Evolutionary conservation across 2,329 filamentous ascomycete genomes (phyloP).

Genomic region (Trichophyton verrucosum): DNA sequence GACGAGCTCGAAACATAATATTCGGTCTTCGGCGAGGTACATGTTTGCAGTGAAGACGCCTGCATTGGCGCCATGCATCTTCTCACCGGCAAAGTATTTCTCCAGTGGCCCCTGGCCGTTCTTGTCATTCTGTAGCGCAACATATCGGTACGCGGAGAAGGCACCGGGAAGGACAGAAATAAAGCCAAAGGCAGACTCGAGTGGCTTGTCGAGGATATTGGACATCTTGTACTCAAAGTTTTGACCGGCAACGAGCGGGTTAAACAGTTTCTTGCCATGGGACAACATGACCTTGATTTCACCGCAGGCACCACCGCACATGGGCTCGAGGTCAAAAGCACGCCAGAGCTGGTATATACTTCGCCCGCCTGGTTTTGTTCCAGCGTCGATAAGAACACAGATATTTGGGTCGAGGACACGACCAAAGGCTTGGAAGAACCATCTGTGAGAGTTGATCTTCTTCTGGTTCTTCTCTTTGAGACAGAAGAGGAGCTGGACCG

Average conservation of each 20-base stretch:
- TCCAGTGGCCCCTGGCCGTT: conserved; percentile 83
- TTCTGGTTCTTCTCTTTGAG: conserved; percentile 99
- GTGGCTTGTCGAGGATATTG: conserved; percentile 94
- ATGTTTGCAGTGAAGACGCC: conserved; percentile 93
- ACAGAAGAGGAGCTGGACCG: conserved; percentile 94
- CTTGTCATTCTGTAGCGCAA: conserved; percentile 93
- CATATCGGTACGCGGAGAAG: conserved; percentile 93
- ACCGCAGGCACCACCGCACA: conserved; percentile 93
- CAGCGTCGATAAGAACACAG: conserved; percentile 88
- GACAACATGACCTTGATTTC: conserved; percentile 98
- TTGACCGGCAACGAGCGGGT: conserved; percentile 87
- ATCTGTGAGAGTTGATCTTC: conserved; percentile 98
- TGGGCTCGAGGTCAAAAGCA: conserved; percentile 92
- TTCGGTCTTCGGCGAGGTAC: conserved; percentile 41
- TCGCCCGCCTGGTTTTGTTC: conserved; percentile 83
- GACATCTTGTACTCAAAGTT: conserved; percentile 99
- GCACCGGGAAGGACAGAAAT: conserved; percentile 93
- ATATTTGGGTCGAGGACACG: conserved; percentile 88
- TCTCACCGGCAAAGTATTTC: conserved; percentile 95
- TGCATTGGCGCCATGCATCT: conserved; percentile 81
- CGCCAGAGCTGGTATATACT: conserved; percentile 99
- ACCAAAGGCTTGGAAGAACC: conserved; percentile 98
- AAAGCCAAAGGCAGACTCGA: conserved; percentile 95
- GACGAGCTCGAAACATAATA: conserved; percentile 61
- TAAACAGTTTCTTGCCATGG: conserved; percentile 74